Evolutionary conservation across 2,329 filamentous ascomycete genomes (phyloP).

Genomic region (Thermomyces lanuginosus): DNA sequence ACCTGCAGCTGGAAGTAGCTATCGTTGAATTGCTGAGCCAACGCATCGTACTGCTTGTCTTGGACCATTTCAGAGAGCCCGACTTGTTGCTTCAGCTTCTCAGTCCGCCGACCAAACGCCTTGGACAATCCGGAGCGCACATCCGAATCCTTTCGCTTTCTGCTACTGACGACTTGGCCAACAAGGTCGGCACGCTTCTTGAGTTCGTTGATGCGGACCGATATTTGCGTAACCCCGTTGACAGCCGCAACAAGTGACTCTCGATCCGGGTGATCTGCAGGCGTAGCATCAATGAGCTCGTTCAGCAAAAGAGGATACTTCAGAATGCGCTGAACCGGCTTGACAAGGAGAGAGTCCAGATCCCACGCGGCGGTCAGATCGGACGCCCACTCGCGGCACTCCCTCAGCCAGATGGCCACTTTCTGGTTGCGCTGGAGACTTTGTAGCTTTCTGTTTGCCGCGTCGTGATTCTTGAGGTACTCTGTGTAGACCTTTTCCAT

Average conservation of each 20-base stretch:
- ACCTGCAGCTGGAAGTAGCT: slow-evolving; percentile 88
- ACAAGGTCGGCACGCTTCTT: slow-evolving; percentile 92
- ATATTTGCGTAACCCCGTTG: slow-evolving; percentile 48
- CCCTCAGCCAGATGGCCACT: slow-evolving; percentile 65
- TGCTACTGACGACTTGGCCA: slow-evolving; percentile 65
- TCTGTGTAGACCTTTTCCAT: slow-evolving; percentile 51
- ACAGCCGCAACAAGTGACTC: slow-evolving; percentile 53
- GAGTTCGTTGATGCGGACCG: slow-evolving; percentile 68
- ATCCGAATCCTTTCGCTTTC: slow-evolving; percentile 78
- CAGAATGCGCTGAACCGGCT: slow-evolving; percentile 84
- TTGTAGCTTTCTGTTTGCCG: slow-evolving; percentile 45
- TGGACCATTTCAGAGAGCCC: slow-evolving; percentile 52
- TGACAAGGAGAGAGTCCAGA: slow-evolving; percentile 87
- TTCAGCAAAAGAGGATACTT: slow-evolving; percentile 83
- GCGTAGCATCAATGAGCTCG: slow-evolving; percentile 63
- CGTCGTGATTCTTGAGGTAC: slow-evolving; percentile 49
- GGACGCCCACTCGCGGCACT: slow-evolving; percentile 82
- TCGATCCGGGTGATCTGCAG: slow-evolving; percentile 68
- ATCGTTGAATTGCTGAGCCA: slow-evolving; percentile 76
- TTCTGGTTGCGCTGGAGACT: slow-evolving; percentile 38
- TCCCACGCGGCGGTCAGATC: slow-evolving; percentile 92
- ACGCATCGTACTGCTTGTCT: slow-evolving; percentile 62
- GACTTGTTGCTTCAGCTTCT: slow-evolving; percentile 62
- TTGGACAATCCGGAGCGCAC: slow-evolving; percentile 71
- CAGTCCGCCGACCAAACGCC: slow-evolving; percentile 74